phyloP scores from a whole-genome alignment of 176 grass and related monocot genomes.

The Olyra latifolia region DNA sequence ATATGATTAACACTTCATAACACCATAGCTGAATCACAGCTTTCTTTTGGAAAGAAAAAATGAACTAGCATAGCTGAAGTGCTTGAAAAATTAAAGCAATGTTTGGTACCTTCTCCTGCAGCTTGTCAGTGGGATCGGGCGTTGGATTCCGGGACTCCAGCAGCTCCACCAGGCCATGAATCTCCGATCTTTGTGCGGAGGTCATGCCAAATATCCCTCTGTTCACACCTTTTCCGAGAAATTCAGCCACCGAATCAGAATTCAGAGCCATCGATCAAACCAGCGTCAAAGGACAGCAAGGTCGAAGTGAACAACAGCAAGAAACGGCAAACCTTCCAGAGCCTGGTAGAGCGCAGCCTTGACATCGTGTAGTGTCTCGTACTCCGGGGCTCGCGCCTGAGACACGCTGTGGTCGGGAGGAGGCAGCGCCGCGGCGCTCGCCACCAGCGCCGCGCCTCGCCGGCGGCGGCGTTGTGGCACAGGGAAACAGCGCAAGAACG shows the following conservation, averaged over 20 bases:
- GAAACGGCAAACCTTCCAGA: slow-evolving; percentile 28
- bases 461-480: neutral
- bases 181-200: slow-evolving; percentile 69
- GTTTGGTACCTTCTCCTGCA: slow-evolving; percentile 62
- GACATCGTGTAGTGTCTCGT: slow-evolving; percentile 28
- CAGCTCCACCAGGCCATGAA: slow-evolving; percentile 64
- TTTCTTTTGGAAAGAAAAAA: neutral
- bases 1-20: neutral
- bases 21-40: neutral
- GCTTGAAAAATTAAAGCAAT: too few relatives aligned
- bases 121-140: slow-evolving; percentile 55
- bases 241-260: neutral
- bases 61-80: neutral
- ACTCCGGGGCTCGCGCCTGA: neutral
- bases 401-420: slow-evolving; percentile 24
- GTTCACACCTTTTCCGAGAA: slow-evolving; percentile 40
- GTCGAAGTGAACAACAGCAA: neutral
- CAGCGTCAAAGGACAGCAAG: neutral
- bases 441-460: neutral
- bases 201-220: slow-evolving; percentile 85
- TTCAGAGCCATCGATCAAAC: neutral
- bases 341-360: slow-evolving; percentile 55
- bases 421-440: slow-evolving; percentile 8
- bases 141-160: slow-evolving; percentile 83
- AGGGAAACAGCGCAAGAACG: neutral